Conservation (phyloP, 1,139 yeast genomes). For the Zygoascus sp. region DNA sequence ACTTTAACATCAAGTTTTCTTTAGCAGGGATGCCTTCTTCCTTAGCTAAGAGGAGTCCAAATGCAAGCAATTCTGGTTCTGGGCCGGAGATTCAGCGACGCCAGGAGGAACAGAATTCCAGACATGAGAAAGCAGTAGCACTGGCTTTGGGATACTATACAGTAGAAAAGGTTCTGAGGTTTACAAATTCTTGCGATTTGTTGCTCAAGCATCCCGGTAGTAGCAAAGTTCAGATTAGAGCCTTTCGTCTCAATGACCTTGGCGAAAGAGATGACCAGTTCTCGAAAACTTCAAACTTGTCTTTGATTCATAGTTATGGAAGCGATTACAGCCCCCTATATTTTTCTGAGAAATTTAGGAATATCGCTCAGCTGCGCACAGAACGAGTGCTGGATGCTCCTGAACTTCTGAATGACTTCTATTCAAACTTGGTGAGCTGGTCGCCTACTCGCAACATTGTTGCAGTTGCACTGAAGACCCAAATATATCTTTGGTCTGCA, state of each 20-base stretch:
- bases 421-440: conserved; percentile 77
- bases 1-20: conserved; percentile 6
- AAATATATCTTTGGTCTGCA: conserved; percentile 65
- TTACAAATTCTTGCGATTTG: too few relatives aligned
- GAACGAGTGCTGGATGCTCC: conserved; percentile 58
- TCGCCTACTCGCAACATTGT: conserved; percentile 48
- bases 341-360: not conserved
- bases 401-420: conserved; percentile 71
- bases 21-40: not conserved
- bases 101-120: conserved; percentile 15
- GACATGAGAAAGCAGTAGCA: conserved; percentile 42
- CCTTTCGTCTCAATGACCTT: not conserved
- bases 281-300: not conserved
- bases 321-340: not conserved
- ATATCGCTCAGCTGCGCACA: not conserved
- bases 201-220: not conserved
- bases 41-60: not conserved
- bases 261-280: not conserved
- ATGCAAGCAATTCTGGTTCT: not conserved
- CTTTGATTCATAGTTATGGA: not conserved
- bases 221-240: too few relatives aligned
- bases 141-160: conserved; percentile 45
- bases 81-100: conserved; percentile 1
- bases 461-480: conserved; percentile 63
- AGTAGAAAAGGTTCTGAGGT: conserved; percentile 5